A percentile compares a stretch with the other conserved stretches of the same genome.
These are phyloP conservation scores for Pluteus cervinus DNA, from an alignment of 768 basidiomycete genomes.

Conservation along the genomic window DNA sequence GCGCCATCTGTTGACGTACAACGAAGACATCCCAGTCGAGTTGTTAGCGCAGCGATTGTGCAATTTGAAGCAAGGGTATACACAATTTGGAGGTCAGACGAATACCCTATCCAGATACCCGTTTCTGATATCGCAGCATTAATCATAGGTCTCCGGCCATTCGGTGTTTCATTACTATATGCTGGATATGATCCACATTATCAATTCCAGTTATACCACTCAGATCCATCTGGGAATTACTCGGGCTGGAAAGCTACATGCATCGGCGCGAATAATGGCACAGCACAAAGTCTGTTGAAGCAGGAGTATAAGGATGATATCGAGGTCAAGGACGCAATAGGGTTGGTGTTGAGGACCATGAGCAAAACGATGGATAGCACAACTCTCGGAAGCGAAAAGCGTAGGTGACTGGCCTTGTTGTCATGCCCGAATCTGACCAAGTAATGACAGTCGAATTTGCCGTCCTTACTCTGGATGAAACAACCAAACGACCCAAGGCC, in stretches of 20 bases:
- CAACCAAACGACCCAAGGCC: constrained; percentile 72
- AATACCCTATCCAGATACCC: constrained; percentile 2
- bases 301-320: constrained; percentile 99
- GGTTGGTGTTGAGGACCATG: constrained; percentile 90
- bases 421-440: constrained; percentile 6
- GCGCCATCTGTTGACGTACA: constrained; percentile 80
- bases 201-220: constrained; percentile 95
- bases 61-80: constrained; percentile 98
- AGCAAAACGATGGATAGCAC: constrained; percentile 99
- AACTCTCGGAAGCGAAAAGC: constrained; percentile 91
- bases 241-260: constrained; percentile 98
- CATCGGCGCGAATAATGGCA: constrained; percentile 97
- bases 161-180: constrained; percentile 95
- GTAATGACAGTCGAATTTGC: constrained; percentile 82
- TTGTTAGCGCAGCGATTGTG: constrained; percentile 89
- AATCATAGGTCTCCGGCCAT: constrained; percentile 82
- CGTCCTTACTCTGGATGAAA: constrained; percentile 79
- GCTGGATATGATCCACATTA: constrained; percentile 97
- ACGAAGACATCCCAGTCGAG: constrained; percentile 98
- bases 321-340: constrained; percentile 83
- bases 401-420: constrained; percentile 40
- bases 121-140: not conserved
- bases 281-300: constrained; percentile 90
- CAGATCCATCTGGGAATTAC: constrained; percentile 97
- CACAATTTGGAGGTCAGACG: constrained; percentile 83